Conservation (phyloP, 108 stramenopile genomes). For the Nitzschia putrida region DNA sequence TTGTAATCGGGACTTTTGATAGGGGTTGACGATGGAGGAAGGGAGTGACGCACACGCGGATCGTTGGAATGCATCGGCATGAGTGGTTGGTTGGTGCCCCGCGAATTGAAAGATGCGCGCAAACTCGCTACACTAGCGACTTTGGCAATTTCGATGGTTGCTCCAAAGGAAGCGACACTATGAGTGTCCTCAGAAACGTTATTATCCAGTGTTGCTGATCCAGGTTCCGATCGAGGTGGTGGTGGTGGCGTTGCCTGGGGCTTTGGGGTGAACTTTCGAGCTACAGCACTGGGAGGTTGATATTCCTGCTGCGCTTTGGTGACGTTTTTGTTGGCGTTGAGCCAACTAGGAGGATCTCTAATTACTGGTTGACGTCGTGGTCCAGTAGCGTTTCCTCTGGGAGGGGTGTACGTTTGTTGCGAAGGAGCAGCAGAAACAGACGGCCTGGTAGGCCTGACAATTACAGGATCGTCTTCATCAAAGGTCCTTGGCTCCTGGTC, state of each 20-base stretch:
- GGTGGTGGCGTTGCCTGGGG: not conserved
- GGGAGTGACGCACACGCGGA: constrained; percentile 19
- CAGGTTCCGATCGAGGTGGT: not conserved
- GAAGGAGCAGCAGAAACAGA: too few relatives aligned
- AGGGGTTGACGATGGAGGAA: not conserved
- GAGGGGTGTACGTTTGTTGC: too few relatives aligned
- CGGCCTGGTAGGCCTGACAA: not conserved
- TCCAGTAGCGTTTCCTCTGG: too few relatives aligned
- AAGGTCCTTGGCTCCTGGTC: not conserved
- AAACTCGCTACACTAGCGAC: constrained; percentile 19
- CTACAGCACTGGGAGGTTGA: not conserved
- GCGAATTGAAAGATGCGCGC: constrained; percentile 31
- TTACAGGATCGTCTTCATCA: constrained; percentile 4
- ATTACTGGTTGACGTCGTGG: too few relatives aligned
- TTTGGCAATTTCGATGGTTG: constrained; percentile 26
- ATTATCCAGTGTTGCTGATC: too few relatives aligned
- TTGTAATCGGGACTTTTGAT: not conserved
- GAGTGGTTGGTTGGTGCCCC: constrained; percentile 10
- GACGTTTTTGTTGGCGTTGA: not conserved
- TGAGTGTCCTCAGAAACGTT: too few relatives aligned
- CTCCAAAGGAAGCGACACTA: constrained; percentile 7
- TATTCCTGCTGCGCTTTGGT: not conserved
- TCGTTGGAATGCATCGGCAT: constrained; percentile 34
- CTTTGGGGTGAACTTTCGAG: not conserved
- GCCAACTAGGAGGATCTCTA: too few relatives aligned